Percentiles rank a stretch among this genome's conserved stretches.
Conservation (phyloP, 2,329 filamentous ascomycete genomes). For the Cladosporium halotolerans region DNA sequence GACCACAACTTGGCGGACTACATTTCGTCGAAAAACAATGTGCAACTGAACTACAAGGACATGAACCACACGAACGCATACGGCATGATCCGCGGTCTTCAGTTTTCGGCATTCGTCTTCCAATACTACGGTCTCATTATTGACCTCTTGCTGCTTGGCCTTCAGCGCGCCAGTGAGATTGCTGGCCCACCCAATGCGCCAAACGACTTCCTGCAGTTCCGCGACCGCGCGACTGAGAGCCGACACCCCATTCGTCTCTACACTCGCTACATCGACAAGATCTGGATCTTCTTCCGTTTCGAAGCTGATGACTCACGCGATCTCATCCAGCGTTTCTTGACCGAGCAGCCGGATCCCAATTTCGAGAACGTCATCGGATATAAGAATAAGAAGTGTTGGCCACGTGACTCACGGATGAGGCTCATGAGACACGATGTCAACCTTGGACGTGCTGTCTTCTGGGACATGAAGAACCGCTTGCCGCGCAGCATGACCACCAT, state of each 20-base stretch:
- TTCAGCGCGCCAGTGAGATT: conserved; percentile 96
- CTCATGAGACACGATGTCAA: conserved; percentile 99
- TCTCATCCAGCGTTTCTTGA: conserved; percentile 93
- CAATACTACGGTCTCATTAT: conserved; percentile 97
- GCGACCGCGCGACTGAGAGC: conserved; percentile 84
- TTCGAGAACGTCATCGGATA: conserved; percentile 99
- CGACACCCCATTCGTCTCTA: conserved; percentile 96
- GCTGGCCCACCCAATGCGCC: conserved; percentile 88
- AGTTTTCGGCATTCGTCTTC: conserved; percentile 98
- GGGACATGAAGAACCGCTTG: conserved; percentile 95
- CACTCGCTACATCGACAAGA: conserved; percentile 94
- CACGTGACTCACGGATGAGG: conserved; percentile 92
- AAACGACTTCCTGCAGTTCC: conserved; percentile 97
- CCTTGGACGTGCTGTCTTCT: conserved; percentile 93
- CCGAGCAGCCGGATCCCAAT: conserved; percentile 96
- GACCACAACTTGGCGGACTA: conserved; percentile 99
- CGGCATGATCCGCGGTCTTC: conserved; percentile 93
- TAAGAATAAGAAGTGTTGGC: conserved; percentile 99
- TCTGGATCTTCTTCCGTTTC: conserved; percentile 97
- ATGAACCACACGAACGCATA: conserved; percentile 99
- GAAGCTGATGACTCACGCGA: conserved; percentile 90
- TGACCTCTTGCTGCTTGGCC: conserved; percentile 81
- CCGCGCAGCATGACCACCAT: conserved; percentile 94
- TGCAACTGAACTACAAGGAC: conserved; percentile 97
- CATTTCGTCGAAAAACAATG: conserved; percentile 99